Conservation (phyloP, 2,329 filamentous ascomycete species). For the Colletotrichum musae region DNA sequence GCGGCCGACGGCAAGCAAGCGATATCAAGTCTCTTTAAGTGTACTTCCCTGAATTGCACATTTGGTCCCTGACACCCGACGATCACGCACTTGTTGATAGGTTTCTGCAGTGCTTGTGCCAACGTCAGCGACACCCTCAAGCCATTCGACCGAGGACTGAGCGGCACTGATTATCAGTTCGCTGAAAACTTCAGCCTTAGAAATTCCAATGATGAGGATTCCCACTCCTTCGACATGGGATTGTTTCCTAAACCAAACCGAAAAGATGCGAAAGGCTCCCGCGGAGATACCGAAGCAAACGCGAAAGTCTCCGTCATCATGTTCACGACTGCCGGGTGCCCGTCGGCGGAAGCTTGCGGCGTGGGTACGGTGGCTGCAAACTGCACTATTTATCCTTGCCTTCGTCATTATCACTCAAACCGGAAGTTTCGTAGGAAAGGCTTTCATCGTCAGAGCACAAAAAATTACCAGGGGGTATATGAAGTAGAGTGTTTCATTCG, state of each 20-base stretch:
- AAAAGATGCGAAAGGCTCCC: neutral
- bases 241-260: neutral
- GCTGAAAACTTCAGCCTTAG: neutral
- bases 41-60: neutral
- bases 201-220: neutral
- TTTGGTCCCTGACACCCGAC: neutral
- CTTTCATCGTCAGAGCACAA: too few species aligned
- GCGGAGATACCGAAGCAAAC: neutral
- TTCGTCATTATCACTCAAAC: neutral
- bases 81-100: neutral
- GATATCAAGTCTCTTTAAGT: neutral
- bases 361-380: neutral
- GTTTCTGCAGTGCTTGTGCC: neutral
- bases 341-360: neutral
- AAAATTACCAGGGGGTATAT: too few species aligned
- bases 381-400: slow-evolving; percentile 1
- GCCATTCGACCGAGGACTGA: neutral
- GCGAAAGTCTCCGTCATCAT: neutral
- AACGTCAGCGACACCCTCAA: neutral
- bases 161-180: neutral
- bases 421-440: too few species aligned
- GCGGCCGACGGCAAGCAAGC: neutral
- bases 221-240: neutral
- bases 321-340: neutral
- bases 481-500: too few species aligned